These are phyloP conservation scores for Sordariomycetes sp. DNA, from an alignment of 2,329 filamentous ascomycete species.

Conservation along the genomic window DNA sequence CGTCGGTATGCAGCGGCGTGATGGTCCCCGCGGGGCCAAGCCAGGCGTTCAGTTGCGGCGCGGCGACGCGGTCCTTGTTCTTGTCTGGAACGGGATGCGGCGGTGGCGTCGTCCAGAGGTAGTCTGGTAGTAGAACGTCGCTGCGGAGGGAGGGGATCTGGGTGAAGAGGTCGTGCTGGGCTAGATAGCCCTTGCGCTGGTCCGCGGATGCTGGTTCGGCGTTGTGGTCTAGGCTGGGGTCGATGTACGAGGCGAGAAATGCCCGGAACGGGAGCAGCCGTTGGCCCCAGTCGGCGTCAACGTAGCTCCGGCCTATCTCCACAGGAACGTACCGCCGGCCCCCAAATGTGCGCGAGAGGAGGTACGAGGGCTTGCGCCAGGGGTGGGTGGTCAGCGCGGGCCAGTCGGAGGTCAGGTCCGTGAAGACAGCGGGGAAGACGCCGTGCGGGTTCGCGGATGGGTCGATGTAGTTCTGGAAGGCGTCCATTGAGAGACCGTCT, in stretches of 20 bases:
- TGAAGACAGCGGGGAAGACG: slow-evolving; percentile 59
- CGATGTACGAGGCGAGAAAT: slow-evolving; percentile 57
- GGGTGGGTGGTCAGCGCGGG: slow-evolving; percentile 57
- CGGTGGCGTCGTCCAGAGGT: slow-evolving; percentile 66
- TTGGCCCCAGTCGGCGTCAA: slow-evolving; percentile 76
- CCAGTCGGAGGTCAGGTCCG: slow-evolving; percentile 57
- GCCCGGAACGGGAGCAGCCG: slow-evolving; percentile 63
- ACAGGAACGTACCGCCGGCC: slow-evolving; percentile 76
- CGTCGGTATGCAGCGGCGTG: slow-evolving; percentile 87
- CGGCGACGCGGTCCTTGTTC: slow-evolving; percentile 29
- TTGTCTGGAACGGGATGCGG: slow-evolving; percentile 29
- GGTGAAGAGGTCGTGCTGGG: slow-evolving; percentile 77
- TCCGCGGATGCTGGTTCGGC: neutral
- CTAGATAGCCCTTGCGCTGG: slow-evolving; percentile 62
- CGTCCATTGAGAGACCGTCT: slow-evolving; percentile 38
- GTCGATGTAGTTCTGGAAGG: slow-evolving; percentile 51
- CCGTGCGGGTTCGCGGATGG: slow-evolving; percentile 22
- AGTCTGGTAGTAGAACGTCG: slow-evolving; percentile 75
- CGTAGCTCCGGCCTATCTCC: slow-evolving; percentile 80
- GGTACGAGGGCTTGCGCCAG: slow-evolving; percentile 67
- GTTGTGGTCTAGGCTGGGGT: slow-evolving; percentile 5
- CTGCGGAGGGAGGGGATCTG: slow-evolving; percentile 68
- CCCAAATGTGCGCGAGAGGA: slow-evolving; percentile 61
- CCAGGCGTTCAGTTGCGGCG: slow-evolving; percentile 80
- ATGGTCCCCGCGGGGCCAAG: slow-evolving; percentile 82